phyloP scores from a whole-genome alignment of 768 basidiomycete species.

The Lactarius deliciosus region DNA sequence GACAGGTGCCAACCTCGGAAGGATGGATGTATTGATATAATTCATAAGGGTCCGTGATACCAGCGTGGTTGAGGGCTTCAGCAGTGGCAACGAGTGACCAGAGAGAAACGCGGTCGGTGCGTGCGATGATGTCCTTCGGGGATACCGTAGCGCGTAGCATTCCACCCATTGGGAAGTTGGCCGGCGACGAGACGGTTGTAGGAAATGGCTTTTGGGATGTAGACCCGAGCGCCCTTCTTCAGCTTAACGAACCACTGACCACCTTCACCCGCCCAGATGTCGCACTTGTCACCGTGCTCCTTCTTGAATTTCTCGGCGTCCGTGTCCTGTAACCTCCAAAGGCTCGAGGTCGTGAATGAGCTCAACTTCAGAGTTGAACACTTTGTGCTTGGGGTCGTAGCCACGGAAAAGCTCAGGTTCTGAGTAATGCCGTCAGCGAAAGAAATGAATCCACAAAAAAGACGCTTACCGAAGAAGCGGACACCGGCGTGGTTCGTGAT shows the following conservation, averaged over 20 bases:
- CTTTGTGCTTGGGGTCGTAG: constrained; percentile 96
- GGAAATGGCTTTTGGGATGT: constrained; percentile 91
- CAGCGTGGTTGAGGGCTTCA: constrained; percentile 94
- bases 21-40: constrained; percentile 97
- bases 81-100: constrained; percentile 95
- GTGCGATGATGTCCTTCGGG: constrained; percentile 94
- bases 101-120: constrained; percentile 88
- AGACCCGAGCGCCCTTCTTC: constrained; percentile 94
- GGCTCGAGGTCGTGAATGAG: constrained; percentile 96
- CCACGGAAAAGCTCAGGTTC: constrained; percentile 98
- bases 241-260: constrained; percentile 99
- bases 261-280: constrained; percentile 87
- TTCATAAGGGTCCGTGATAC: constrained; percentile 97
- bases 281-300: constrained; percentile 95
- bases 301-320: constrained; percentile 96
- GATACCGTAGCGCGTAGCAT: constrained; percentile 94
- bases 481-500: constrained; percentile 90
- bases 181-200: constrained; percentile 95
- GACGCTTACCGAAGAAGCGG: constrained; percentile 75
- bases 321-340: constrained; percentile 84
- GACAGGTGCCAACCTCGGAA: constrained; percentile 88
- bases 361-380: constrained; percentile 96
- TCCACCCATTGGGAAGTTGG: constrained; percentile 97
- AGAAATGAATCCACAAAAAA: not conserved
- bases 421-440: constrained; percentile 36